Evolutionary conservation across 768 basidiomycete species (phyloP).

Genomic region (Russula brevipes): DNA sequence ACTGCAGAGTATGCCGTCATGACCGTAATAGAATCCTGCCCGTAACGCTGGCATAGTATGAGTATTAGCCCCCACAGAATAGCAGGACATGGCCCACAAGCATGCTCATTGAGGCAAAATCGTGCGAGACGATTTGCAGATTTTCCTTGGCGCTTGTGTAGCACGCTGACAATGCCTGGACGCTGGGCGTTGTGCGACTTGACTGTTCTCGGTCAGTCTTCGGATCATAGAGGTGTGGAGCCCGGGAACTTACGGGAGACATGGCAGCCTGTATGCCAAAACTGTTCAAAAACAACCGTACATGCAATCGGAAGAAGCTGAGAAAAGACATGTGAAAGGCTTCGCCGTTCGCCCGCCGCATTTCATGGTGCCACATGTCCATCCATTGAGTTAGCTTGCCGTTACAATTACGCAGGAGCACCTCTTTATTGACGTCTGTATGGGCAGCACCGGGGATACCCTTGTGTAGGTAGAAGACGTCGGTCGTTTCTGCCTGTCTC

Average conservation of each 20-base stretch:
- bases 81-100: constrained; percentile 44
- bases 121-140: constrained; percentile 64
- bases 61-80: constrained; percentile 6
- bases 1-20: constrained; percentile 87
- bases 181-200: constrained; percentile 53
- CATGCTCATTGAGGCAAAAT: constrained; percentile 69
- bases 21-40: constrained; percentile 77
- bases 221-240: constrained; percentile 7
- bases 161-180: constrained; percentile 66
- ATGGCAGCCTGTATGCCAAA: constrained; percentile 69
- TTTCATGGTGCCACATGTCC: constrained; percentile 64
- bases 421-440: constrained; percentile 68
- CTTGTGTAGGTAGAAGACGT: constrained; percentile 57
- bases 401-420: constrained; percentile 68
- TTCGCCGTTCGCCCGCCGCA: constrained; percentile 68
- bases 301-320: constrained; percentile 69
- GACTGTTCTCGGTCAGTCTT: constrained; percentile 36
- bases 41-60: constrained; percentile 54
- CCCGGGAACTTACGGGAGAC: constrained; percentile 42
- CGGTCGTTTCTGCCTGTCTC: constrained; percentile 68
- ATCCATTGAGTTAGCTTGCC: constrained; percentile 67
- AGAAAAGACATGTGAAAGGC: constrained; percentile 74
- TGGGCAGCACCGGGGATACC: constrained; percentile 41
- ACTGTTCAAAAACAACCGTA: constrained; percentile 77
- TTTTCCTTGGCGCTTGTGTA: constrained; percentile 69